phyloP scores from a whole-genome alignment of 306 rosid species.

The Cyamopsis tetragonoloba region DNA sequence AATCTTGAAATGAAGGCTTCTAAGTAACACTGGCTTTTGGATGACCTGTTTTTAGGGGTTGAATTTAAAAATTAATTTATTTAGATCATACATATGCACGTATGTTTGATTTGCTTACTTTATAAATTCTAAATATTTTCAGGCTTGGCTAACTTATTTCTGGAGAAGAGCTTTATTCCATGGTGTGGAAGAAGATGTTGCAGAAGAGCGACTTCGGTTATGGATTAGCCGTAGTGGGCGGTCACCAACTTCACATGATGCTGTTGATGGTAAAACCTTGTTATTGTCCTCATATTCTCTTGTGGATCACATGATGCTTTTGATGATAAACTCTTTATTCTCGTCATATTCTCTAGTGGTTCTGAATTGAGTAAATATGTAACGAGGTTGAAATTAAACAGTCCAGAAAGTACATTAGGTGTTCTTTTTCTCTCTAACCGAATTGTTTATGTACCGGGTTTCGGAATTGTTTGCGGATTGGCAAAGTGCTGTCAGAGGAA shows the following conservation, averaged over 20 bases:
- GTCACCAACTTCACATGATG: conserved; percentile 85
- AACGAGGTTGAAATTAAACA: neutral
- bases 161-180: conserved; percentile 95
- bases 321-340: conserved; percentile 48
- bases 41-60: neutral
- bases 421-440: neutral
- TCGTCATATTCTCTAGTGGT: neutral
- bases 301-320: conserved; percentile 84
- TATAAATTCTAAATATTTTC: neutral
- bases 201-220: conserved; percentile 79
- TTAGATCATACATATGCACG: neutral
- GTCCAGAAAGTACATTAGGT: neutral
- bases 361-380: neutral
- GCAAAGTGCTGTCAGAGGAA: neutral
- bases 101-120: neutral
- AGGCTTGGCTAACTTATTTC: conserved; percentile 91
- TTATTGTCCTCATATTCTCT: no score
- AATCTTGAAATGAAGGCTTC: conserved; percentile 2
- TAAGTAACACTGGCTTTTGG: neutral
- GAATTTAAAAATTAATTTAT: neutral
- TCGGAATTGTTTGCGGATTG: neutral
- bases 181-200: conserved; percentile 87
- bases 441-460: neutral
- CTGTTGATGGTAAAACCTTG: conserved; percentile 76
- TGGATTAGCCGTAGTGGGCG: conserved; percentile 80